Evolutionary conservation across 768 basidiomycete genomes (phyloP).

Genomic region (Mycena floridula): DNA sequence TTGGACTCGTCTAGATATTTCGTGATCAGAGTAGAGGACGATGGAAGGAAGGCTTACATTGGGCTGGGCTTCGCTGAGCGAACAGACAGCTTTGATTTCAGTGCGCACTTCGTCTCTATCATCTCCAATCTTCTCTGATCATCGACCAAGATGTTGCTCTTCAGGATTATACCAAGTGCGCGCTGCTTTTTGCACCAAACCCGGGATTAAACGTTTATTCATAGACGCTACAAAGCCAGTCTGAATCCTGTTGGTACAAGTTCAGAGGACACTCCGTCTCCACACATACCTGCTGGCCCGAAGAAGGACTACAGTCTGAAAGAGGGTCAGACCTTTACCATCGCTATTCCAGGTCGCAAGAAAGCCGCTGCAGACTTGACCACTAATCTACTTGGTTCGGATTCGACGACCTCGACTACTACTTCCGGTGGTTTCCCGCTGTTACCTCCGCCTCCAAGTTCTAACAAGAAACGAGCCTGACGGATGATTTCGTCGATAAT

Average conservation of each 20-base stretch:
- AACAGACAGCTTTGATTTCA: constrained; percentile 88
- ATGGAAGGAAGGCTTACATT: constrained; percentile 84
- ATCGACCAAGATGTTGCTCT: constrained; percentile 62
- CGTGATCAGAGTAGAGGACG: constrained; percentile 85
- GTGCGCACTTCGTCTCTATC: constrained; percentile 39
- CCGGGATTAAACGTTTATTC: constrained; percentile 4
- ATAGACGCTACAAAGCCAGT: constrained; percentile 58
- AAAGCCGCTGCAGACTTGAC: constrained; percentile 28
- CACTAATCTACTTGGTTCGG: constrained; percentile 33
- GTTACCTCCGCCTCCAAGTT: constrained; percentile 80
- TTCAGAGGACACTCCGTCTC: constrained; percentile 44
- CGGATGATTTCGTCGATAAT: too few species aligned
- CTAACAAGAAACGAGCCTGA: constrained; percentile 40
- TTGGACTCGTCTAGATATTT: constrained; percentile 95
- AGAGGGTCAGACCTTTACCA: constrained; percentile 92
- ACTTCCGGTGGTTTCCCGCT: constrained; percentile 49
- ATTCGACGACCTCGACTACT: constrained; percentile 15
- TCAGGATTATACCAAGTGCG: constrained; percentile 81
- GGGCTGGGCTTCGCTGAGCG: constrained; percentile 91
- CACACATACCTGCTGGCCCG: constrained; percentile 67
- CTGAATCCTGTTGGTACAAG: constrained; percentile 45
- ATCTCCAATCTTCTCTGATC: constrained; percentile 6
- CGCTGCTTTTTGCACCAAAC: constrained; percentile 3
- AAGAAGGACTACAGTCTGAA: constrained; percentile 94
- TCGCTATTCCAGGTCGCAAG: constrained; percentile 79